Base-by-base conservation (phyloP, 2,329 filamentous ascomycete genomes). In the Cercospora sp. region DNA sequence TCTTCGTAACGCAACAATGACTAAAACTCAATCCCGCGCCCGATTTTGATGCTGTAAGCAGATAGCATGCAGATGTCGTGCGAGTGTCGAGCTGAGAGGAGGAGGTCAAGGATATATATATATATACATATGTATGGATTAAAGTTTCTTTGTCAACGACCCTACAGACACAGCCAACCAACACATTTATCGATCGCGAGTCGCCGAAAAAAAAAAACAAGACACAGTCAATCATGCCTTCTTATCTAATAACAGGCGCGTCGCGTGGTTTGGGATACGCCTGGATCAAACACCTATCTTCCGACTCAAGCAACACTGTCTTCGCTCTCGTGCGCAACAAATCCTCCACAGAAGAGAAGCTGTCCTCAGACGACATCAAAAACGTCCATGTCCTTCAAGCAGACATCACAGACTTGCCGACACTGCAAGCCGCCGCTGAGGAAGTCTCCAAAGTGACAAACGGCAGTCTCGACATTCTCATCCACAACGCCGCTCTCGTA, bases 301-400 rank as follows among this genome's bases (percentile, higher is more conserved):
- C 68, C 12, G 18, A 63, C 33, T 57, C 75, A 9, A 58, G 63
- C 20, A 80, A 79, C 68, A 74, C 65, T 3, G 74, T 80, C 51
- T 72, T 80, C 45, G 79, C 74, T 13, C 69, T 79, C 7, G 79
- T 78, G n/a, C 79, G 79, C 71, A 72, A 76, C 70, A 73, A 71
- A 23, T 12, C 63, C 3, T 68, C 70, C 1, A 73, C 71, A 1
- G 60, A 72, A n/a, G 64, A 65, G 4, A 67, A 68, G 3, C 65
- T 77, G 2, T 51, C 65, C 10, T 71, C 68, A 28, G 74, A 76
- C 31, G 60, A 60, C 58, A 65, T 71, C 51, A 65, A 59, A 45
- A 86, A 86, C 59, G 75, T 87, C 58, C 79, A 81, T 66, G 77
- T 86, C 67, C 26, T 87, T 20, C 69, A 82, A 20, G 84, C 75